Evolutionary conservation across 805 yeast species (phyloP), one percentile per base, ranked within the genome.

Genomic region (Ogataea nonfermentans): DNA sequence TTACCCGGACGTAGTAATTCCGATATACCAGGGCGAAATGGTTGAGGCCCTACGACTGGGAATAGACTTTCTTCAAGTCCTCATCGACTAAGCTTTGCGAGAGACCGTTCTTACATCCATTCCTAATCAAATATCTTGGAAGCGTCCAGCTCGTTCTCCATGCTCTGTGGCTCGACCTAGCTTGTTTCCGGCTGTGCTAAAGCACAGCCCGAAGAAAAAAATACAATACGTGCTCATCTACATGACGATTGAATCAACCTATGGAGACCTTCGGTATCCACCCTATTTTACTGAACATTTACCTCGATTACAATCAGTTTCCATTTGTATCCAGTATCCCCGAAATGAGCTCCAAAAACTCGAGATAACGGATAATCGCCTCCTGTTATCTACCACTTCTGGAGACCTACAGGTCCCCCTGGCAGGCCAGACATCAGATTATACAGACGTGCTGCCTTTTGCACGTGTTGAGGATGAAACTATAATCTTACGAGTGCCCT

Each of bases 171-270:
- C 10, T 14, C 19, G 10, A 28, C 11, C 16, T 9, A 6, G 24
- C 6, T 2, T 16, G 15, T 12, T 15, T 11, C 25, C 8, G 24
- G 29, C 25, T 17, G 34, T 7, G 19, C 11, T 24, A 7, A 8
- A 20, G 32, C 43, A 39, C 43, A 13, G 43, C 43, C 43, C 43
- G 37, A 39, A 29, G 27, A 34, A 37, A 41, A 15, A 11, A 19
- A 6, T 19, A 19, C 8, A 19, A 8, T 8, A 5, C 5, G 8
- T 19, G 5, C 22, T 19, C 22, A 19, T 19, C 22, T 19, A 19
- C 8, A 19, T 19, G 22, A 19, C 22, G 8, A 6, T 19, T 19
- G 22, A 19, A 19, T 19, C 22, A 6, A 8, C 22, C 5, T 5
- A 6, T 19, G 22, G 8, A 8, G 22, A 19, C 8, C 22, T 9